Evolutionary conservation across 2,329 filamentous ascomycete species (phyloP).

Genomic region (Exophiala sideris): DNA sequence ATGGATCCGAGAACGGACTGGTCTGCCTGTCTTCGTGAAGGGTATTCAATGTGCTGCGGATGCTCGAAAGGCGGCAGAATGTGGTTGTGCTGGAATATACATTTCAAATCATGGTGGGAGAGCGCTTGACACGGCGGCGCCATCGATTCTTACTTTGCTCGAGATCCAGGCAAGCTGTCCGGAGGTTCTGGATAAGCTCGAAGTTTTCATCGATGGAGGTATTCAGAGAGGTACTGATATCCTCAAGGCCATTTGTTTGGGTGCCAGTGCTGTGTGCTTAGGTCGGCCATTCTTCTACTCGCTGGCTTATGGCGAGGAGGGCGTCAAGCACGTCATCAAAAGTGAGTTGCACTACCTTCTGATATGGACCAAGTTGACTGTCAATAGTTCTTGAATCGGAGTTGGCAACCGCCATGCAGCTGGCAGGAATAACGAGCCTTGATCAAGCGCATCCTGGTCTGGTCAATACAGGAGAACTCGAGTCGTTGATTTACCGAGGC

Average conservation of each 20-base stretch:
- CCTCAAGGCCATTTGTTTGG: conserved; percentile 53
- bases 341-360: conserved; percentile 61
- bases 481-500: conserved; percentile 4
- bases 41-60: conserved; percentile 57
- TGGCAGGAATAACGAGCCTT: conserved; percentile 61
- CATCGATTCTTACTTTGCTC: conserved; percentile 58
- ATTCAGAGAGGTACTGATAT: conserved; percentile 54
- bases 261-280: conserved; percentile 54
- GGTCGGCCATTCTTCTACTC: conserved; percentile 53
- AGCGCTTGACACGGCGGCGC: conserved; percentile 43
- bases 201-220: conserved; percentile 54
- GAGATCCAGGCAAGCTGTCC: conserved; percentile 57
- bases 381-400: conserved; percentile 54
- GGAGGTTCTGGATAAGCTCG: conserved; percentile 38
- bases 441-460: conserved; percentile 59
- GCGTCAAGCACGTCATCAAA: conserved; percentile 47
- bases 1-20: conserved; percentile 50
- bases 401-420: conserved; percentile 62
- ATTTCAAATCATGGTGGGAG: conserved; percentile 59
- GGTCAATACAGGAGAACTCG: conserved; percentile 46
- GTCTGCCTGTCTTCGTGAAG: conserved; percentile 55
- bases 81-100: conserved; percentile 53
- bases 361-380: conserved; percentile 27
- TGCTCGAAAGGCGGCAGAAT: conserved; percentile 48
- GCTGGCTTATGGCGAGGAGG: conserved; percentile 52